Conservation (phyloP, 129 eudicot genomes). For the Rutidosis leptorrhynchoides region DNA sequence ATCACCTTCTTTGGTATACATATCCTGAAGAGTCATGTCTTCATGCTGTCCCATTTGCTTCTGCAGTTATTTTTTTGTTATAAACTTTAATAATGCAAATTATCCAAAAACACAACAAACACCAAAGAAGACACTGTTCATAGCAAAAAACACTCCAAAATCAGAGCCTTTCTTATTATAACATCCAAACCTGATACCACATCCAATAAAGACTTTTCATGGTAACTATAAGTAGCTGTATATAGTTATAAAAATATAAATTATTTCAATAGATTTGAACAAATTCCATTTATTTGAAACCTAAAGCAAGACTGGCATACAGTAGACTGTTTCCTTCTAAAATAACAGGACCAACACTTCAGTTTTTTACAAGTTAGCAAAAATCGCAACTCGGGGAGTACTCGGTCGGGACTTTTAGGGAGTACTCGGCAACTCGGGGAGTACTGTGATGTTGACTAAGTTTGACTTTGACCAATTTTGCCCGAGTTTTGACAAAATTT, state of each 20-base stretch:
- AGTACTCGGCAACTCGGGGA: too few species aligned
- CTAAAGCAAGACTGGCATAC: background rate
- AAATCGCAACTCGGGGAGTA: too few species aligned
- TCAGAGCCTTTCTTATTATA: slow-evolving; percentile 14
- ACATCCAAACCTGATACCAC: slow-evolving; percentile 4
- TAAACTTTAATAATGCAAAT: background rate
- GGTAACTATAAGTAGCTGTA: background rate
- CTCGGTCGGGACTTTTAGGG: too few species aligned
- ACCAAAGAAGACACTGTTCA: slow-evolving; percentile 6
- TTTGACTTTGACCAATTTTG: too few species aligned
- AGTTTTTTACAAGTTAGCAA: too few species aligned
- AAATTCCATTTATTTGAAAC: background rate
- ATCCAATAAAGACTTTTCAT: background rate
- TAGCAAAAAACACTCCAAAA: background rate
- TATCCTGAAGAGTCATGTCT: slow-evolving; percentile 72
- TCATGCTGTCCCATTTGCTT: slow-evolving; percentile 39
- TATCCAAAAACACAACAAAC: slow-evolving; percentile 1
- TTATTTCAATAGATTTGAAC: background rate
- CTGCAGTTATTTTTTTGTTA: slow-evolving; percentile 41
- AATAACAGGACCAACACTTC: slow-evolving; percentile 1
- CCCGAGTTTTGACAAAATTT: too few species aligned
- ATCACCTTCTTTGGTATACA: slow-evolving; percentile 55
- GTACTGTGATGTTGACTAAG: too few species aligned
- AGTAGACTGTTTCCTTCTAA: background rate
- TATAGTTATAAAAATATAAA: slow-evolving; percentile 5